phyloP scores from a whole-genome alignment of 1,284 basidiomycete genomes.

The Abortiporus biennis region DNA sequence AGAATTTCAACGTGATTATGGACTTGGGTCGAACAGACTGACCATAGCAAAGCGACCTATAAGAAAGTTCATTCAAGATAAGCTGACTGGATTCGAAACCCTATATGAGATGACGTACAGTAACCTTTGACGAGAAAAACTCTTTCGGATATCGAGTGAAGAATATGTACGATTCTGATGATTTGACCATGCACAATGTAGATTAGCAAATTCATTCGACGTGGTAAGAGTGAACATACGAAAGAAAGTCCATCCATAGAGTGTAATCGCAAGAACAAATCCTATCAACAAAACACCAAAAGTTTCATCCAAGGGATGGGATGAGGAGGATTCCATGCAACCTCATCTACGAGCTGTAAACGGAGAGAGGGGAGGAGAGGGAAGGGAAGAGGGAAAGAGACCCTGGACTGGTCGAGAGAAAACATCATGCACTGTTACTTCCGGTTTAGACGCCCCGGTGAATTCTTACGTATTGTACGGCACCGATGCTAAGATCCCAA shows the following conservation, averaged over 20 bases:
- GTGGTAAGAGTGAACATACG: conserved; percentile 22
- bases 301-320: conserved; percentile 20
- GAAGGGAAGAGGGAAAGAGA: too few relatives aligned
- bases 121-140: conserved; percentile 18
- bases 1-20: neutral
- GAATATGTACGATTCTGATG: conserved; percentile 34
- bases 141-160: conserved; percentile 31
- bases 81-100: neutral
- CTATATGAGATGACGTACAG: conserved; percentile 18
- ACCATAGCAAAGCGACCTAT: conserved; percentile 28
- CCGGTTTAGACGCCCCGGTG: too few relatives aligned
- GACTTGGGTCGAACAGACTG: conserved; percentile 1
- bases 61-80: neutral
- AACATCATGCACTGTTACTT: too few relatives aligned
- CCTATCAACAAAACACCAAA: conserved; percentile 31
- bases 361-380: too few relatives aligned
- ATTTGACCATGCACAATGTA: neutral
- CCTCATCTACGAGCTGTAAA: too few relatives aligned
- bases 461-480: too few relatives aligned
- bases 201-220: neutral
- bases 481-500: too few relatives aligned
- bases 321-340: too few relatives aligned
- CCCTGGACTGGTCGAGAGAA: too few relatives aligned
- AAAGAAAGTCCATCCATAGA: conserved; percentile 38
- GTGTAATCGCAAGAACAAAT: conserved; percentile 29